phyloP scores from a whole-genome alignment of 805 yeast genomes.

The Gaillardinia entomophila region DNA sequence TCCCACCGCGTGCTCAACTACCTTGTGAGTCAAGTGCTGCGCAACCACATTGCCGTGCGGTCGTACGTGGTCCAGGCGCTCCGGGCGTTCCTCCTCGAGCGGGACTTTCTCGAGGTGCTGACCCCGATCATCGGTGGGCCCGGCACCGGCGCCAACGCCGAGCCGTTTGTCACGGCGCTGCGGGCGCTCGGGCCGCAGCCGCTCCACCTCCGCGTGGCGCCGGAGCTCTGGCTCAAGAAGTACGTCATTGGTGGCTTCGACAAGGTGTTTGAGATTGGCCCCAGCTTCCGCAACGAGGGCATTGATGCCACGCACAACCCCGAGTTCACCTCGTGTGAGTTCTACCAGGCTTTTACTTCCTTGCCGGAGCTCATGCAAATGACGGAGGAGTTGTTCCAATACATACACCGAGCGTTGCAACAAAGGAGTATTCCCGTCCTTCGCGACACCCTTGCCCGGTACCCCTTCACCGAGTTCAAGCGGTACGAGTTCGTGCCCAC shows the following conservation, averaged over 20 bases:
- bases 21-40: conserved; percentile 50
- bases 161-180: conserved; percentile 65
- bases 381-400: conserved; percentile 53
- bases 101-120: conserved; percentile 72
- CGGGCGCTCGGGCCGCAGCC: conserved; percentile 26
- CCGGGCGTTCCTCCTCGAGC: conserved; percentile 48
- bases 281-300: conserved; percentile 86
- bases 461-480: conserved; percentile 7
- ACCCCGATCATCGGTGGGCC: conserved; percentile 78
- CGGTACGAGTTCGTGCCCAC: conserved; percentile 63
- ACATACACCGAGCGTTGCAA: conserved; percentile 28
- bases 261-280: conserved; percentile 80
- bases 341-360: conserved; percentile 68
- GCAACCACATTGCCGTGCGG: conserved; percentile 44
- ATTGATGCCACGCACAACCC: conserved; percentile 91
- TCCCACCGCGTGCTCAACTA: conserved; percentile 71
- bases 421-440: background rate
- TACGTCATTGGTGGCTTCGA: conserved; percentile 82
- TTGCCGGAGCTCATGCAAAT: conserved; percentile 60
- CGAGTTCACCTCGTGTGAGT: conserved; percentile 87
- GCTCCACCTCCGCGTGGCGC: conserved; percentile 79
- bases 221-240: conserved; percentile 89
- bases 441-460: conserved; percentile 15
- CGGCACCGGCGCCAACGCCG: conserved; percentile 88
- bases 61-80: conserved; percentile 50